Base-by-base conservation (phyloP, 1,139 yeast genomes). In the Hansenula sp. region DNA sequence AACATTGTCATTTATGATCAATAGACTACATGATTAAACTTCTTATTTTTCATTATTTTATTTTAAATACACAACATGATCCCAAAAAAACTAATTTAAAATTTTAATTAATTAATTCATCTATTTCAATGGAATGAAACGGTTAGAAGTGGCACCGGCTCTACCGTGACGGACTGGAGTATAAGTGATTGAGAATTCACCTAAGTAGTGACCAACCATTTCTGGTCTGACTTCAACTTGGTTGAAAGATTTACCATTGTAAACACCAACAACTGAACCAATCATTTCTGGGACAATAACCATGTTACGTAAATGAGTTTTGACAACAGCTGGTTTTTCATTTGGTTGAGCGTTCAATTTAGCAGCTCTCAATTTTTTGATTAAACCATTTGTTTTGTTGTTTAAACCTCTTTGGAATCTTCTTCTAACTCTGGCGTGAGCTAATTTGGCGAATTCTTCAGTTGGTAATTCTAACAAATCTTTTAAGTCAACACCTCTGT, bases 111-210 rank as follows among this genome's bases (percentile, higher is more conserved):
- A 37, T 32, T 21, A 42, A 19, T 19, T 43, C 42, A 50, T 55
- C 65, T 73, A 74, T 70, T 67, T 72, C 65, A 74, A 72, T 64
- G 91, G 90, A 68, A 83, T 81, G 82, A 84, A 80, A 79, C 87
- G 78, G 67, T 94, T 83, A 75, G 88, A 83, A 74, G 88, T 85
- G 52, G 76, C 76, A 67, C 80, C 96, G 69, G 97, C 95, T 84
- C 96, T 90, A 81, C 98, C 98, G 83, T 91, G 98, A 84, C 95
- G 88, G 73, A 93, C 98, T 71, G 99, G 99, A 75, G 96, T 88
- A 84, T 94, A 94, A 68, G 99, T 79, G 77, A 94, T 93, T 70
- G 99, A 93, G 88, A 94, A 93, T 81, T 94, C 99, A 79, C 97
- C 99, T 70, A 94, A 88, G 94, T 94, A 94, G 86, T 91, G 96